Conservation (phyloP, 2,329 filamentous ascomycete species). For the Gnomoniopsis sp. region DNA sequence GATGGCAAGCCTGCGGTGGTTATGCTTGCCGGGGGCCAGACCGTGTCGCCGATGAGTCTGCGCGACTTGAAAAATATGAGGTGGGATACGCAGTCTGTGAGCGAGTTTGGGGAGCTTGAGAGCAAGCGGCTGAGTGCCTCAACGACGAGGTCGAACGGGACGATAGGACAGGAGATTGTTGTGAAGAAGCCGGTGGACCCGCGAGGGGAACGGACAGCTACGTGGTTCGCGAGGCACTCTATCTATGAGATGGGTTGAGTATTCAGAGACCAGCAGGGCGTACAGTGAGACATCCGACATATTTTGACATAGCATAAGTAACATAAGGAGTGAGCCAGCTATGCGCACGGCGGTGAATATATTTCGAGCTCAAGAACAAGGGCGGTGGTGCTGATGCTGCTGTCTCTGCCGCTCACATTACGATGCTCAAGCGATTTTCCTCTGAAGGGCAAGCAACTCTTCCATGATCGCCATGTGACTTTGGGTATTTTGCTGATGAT, state of each 20-base stretch:
- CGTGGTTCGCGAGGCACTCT: constrained; percentile 11
- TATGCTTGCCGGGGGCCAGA: background rate
- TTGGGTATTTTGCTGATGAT: background rate
- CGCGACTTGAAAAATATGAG: background rate
- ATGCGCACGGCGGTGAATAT: background rate
- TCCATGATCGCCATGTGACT: too few relatives aligned
- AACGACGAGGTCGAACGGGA: background rate
- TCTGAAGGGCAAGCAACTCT: background rate
- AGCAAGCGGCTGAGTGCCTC: background rate
- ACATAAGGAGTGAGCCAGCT: background rate
- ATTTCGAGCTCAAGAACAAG: background rate
- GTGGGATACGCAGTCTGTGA: background rate
- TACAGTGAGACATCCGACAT: background rate
- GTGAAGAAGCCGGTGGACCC: background rate
- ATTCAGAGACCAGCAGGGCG: too few relatives aligned
- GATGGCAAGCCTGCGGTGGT: background rate
- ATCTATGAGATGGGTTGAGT: constrained; percentile 6
- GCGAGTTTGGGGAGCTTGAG: constrained; percentile 3
- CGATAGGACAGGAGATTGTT: background rate
- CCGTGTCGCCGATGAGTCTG: background rate
- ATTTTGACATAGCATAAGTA: background rate
- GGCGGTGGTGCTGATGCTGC: too few relatives aligned
- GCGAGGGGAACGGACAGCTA: constrained; percentile 1
- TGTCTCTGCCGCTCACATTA: background rate
- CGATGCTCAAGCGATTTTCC: background rate